Evolutionary conservation across 129 eudicot species (phyloP), one percentile per base, ranked within the genome.

Genomic region (Silybum marianum): DNA sequence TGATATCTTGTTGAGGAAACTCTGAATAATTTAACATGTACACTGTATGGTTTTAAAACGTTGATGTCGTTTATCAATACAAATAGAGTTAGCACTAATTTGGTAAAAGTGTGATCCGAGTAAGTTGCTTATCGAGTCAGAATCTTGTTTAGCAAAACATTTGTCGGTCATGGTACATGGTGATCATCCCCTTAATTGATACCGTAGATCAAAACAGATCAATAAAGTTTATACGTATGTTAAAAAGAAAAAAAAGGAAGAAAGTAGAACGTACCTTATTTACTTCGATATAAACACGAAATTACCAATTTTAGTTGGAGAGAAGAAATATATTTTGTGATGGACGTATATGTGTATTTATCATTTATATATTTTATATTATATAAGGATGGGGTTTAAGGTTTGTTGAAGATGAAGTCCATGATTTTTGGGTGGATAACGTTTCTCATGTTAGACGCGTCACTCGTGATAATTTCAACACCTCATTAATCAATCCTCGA

Each of bases 391-490:
- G 22, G 71, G 14, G 32, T 16, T 36, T 62, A 21, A 26, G 12
- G 8, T 19, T 22, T 24, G 39, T 40, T 36, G 69, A 40, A 60
- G 86, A 82, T 71, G 75, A 76, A 39, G 42, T 75, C 73, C 58
- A 69, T 60, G 78, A 77, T 60, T 36, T 39, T 77, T 71, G 38
- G 76, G 51, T 62, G 78, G 86, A 83, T 83, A 77, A 83, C 73
- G 32, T 77, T 71, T 40, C 26, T 24, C 73, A 38, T 14, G 78
- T 38, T 83, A n/a, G 86, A 83, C 74, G 63, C 82, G 62, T 14
- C 82, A 71, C 81, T 65, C 85, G 73, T 70, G 75, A 72, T 72
- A 72, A 21, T 44, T 44, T 21, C 14, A 72, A 72, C 24, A 72
- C 60, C 24, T 6, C 58, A 39, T 36, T 21, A 13, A 72, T 32